These are phyloP conservation scores for Alternaria consortialis DNA, from an alignment of 2,329 filamentous ascomycete genomes.

Conservation along the genomic window DNA sequence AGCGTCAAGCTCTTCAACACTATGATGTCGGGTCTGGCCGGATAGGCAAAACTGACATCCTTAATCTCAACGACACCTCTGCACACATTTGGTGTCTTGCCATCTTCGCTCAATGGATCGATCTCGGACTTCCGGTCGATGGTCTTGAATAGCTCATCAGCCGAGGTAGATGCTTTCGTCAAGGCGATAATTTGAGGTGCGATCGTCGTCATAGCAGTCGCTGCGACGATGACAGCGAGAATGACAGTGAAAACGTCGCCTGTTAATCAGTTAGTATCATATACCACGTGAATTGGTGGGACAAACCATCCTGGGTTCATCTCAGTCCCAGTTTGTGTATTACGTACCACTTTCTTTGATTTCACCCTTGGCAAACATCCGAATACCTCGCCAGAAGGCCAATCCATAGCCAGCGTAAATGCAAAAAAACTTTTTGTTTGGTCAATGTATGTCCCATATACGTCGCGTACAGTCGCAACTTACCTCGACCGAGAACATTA, in stretches of 20 bases:
- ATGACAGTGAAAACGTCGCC: constrained; percentile 41
- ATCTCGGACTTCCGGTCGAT: constrained; percentile 84
- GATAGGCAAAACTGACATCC: constrained; percentile 89
- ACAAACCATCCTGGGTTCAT: not conserved
- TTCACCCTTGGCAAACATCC: constrained; percentile 65
- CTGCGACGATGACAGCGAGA: constrained; percentile 51
- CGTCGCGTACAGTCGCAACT: too few species aligned
- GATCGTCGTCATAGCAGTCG: constrained; percentile 80
- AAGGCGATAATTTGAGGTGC: constrained; percentile 86
- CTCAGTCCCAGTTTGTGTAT: not conserved
- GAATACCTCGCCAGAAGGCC: constrained; percentile 58
- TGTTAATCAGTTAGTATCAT: constrained; percentile 3
- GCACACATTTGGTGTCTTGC: constrained; percentile 31
- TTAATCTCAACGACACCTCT: constrained; percentile 73
- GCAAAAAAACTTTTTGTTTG: constrained; percentile 47
- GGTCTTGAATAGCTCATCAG: constrained; percentile 57
- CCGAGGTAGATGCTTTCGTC: constrained; percentile 45
- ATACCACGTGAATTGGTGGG: not conserved
- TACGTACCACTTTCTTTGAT: constrained; percentile 56
- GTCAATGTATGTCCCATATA: too few species aligned
- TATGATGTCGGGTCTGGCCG: constrained; percentile 85
- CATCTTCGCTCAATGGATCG: constrained; percentile 59
- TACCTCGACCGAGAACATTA: constrained; percentile 53
- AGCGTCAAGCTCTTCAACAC: constrained; percentile 87
- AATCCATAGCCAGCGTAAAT: constrained; percentile 57